Percentiles rank a stretch among this genome's conserved stretches.
These are phyloP conservation scores for Aspergillus sclerotialis DNA, from an alignment of 2,329 filamentous ascomycete genomes.

Conservation along the genomic window DNA sequence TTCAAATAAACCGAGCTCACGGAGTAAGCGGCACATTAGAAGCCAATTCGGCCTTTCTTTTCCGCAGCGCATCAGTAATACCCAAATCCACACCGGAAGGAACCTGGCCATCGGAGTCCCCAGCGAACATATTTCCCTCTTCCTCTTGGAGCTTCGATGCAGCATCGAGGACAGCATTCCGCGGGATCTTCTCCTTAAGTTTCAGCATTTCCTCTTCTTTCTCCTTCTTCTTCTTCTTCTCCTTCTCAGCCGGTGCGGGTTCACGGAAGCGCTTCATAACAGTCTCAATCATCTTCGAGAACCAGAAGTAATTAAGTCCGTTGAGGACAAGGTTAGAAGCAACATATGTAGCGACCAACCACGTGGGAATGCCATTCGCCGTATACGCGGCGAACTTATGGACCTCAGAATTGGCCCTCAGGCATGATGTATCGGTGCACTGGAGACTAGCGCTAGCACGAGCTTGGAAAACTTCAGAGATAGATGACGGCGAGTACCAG, in stretches of 20 bases:
- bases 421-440: slow-evolving; percentile 33
- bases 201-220: slow-evolving; percentile 7
- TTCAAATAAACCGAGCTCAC: too few relatives aligned
- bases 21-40: slow-evolving; percentile 9
- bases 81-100: slow-evolving; percentile 49
- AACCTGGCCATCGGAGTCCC: slow-evolving; percentile 16
- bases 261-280: slow-evolving; percentile 55
- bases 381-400: slow-evolving; percentile 41
- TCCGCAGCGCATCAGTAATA: slow-evolving; percentile 84
- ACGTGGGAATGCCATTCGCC: slow-evolving; percentile 44
- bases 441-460: slow-evolving; percentile 28
- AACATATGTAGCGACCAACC: slow-evolving; percentile 54
- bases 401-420: slow-evolving; percentile 39
- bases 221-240: slow-evolving; percentile 17
- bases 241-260: slow-evolving; percentile 17
- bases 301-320: slow-evolving; percentile 59
- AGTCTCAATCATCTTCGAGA: slow-evolving; percentile 60
- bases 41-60: slow-evolving; percentile 15
- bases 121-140: slow-evolving; percentile 20
- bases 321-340: slow-evolving; percentile 55
- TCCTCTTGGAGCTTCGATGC: slow-evolving; percentile 23
- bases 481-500: slow-evolving; percentile 20
- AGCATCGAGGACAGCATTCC: slow-evolving; percentile 29
- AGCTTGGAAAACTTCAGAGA: slow-evolving; percentile 27
- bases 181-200: slow-evolving; percentile 17